phyloP scores from a whole-genome alignment of 345 rosid species.

The Laguncularia racemosa region DNA sequence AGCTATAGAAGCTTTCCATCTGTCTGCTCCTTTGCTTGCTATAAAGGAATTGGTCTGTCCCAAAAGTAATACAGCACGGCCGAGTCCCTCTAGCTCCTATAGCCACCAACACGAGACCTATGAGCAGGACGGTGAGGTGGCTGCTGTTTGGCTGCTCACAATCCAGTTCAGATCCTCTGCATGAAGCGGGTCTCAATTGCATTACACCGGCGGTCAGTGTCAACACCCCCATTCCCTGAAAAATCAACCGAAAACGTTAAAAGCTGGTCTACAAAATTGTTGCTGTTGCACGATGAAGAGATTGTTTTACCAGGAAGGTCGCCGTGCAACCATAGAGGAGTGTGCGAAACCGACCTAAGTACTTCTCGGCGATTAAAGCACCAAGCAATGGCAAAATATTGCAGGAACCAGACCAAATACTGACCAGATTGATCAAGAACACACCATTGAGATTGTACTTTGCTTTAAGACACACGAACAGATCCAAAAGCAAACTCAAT shows the following conservation, averaged over 20 bases:
- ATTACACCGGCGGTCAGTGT: constrained; percentile 45
- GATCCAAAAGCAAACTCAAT: constrained; percentile 49
- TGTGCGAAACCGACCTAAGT: constrained; percentile 50
- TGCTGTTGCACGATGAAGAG: no score
- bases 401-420: constrained; percentile 52
- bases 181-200: constrained; percentile 33
- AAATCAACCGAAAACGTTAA: no score
- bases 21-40: constrained; percentile 43
- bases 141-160: constrained; percentile 32
- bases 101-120: constrained; percentile 39
- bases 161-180: constrained; percentile 12
- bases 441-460: constrained; percentile 56
- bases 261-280: no score
- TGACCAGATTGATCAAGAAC: constrained; percentile 39
- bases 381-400: constrained; percentile 50
- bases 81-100: constrained; percentile 67
- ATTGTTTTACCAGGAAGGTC: constrained; percentile 38
- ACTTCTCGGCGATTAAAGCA: constrained; percentile 58
- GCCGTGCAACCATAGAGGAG: constrained; percentile 46
- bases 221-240: constrained; percentile 55
- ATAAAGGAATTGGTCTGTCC: constrained; percentile 71
- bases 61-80: constrained; percentile 78
- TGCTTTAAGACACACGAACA: constrained; percentile 40
- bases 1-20: constrained; percentile 63
- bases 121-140: constrained; percentile 44